phyloP scores from a whole-genome alignment of 148 eudicot genomes.

The Amaranthus hypochondriacus region DNA sequence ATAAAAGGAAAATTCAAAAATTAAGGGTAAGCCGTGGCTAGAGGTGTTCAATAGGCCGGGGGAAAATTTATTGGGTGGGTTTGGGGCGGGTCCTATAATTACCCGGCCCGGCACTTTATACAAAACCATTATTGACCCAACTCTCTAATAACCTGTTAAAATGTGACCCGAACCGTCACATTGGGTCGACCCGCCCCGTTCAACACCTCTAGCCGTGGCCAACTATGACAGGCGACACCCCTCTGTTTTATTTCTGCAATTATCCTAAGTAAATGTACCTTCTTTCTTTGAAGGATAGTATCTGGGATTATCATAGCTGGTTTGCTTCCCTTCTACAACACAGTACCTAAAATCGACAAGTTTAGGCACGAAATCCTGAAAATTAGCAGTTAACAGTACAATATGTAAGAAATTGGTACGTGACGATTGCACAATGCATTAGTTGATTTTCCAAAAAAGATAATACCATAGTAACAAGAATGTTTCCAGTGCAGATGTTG shows the following conservation, averaged over 20 bases:
- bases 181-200: too few relatives aligned
- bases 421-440: neutral
- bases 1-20: too few relatives aligned
- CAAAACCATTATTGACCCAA: too few relatives aligned
- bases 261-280: slow-evolving; percentile 17
- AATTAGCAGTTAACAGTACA: neutral
- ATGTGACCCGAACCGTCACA: too few relatives aligned
- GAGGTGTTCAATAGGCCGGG: too few relatives aligned
- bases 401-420: neutral
- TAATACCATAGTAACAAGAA: slow-evolving; percentile 29
- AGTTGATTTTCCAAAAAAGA: neutral
- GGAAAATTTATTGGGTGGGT: too few relatives aligned
- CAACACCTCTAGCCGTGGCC: too few relatives aligned
- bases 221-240: neutral
- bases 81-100: too few relatives aligned
- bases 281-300: slow-evolving; percentile 24
- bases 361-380: slow-evolving; percentile 32
- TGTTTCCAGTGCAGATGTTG: slow-evolving; percentile 21
- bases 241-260: neutral
- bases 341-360: slow-evolving; percentile 29
- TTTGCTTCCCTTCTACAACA: slow-evolving; percentile 25
- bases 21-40: too few relatives aligned
- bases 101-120: too few relatives aligned
- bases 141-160: too few relatives aligned
- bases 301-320: slow-evolving; percentile 20